Percentiles rank a stretch among this genome's conserved stretches.
Conservation (phyloP, 2,329 filamentous ascomycete species). For the Gaeumannomyces tritici region DNA sequence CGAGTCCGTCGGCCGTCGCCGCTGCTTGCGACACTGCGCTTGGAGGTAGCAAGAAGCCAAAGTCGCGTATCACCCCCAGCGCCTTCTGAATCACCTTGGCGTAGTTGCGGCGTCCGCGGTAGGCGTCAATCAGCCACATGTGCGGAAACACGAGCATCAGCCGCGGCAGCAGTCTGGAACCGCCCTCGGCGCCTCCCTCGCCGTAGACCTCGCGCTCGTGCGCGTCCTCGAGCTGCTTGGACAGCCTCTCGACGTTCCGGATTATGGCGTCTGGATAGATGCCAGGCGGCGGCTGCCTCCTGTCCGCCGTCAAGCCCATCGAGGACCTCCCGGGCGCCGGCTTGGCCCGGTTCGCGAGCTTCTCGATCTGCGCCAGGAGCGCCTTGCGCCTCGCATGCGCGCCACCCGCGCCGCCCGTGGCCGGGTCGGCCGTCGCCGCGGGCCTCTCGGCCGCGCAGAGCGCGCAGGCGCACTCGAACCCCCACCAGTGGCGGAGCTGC, state of each 20-base stretch:
- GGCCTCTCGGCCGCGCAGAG: conserved; percentile 19
- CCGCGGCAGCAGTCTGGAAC: conserved; percentile 13
- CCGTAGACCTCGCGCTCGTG: conserved; percentile 21
- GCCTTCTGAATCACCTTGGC: conserved; percentile 20
- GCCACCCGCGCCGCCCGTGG: conserved; percentile 2
- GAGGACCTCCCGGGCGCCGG: conserved; percentile 6
- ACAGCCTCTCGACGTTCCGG: conserved; percentile 20
- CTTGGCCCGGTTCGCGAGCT: conserved; percentile 7
- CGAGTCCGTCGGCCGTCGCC: background rate
- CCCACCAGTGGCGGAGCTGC: conserved; percentile 23
- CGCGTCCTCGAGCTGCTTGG: conserved; percentile 18
- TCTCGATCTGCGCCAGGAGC: conserved; percentile 8
- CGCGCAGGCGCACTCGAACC: conserved; percentile 27
- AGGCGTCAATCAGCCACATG: conserved; percentile 24
- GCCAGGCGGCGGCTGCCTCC: conserved; percentile 8
- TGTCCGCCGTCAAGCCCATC: background rate
- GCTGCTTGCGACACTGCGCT: conserved; percentile 2
- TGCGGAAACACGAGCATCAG: conserved; percentile 24
- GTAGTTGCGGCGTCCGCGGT: conserved; percentile 20
- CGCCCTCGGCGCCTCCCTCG: background rate
- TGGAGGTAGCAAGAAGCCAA: conserved; percentile 19
- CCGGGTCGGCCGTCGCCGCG: conserved; percentile 9
- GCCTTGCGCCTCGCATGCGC: conserved; percentile 5
- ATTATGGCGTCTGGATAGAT: conserved; percentile 21
- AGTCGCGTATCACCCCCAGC: conserved; percentile 20